Evolutionary conservation across 208 protist genomes (phyloP).

Genomic region (Trypanosoma grayi): DNA sequence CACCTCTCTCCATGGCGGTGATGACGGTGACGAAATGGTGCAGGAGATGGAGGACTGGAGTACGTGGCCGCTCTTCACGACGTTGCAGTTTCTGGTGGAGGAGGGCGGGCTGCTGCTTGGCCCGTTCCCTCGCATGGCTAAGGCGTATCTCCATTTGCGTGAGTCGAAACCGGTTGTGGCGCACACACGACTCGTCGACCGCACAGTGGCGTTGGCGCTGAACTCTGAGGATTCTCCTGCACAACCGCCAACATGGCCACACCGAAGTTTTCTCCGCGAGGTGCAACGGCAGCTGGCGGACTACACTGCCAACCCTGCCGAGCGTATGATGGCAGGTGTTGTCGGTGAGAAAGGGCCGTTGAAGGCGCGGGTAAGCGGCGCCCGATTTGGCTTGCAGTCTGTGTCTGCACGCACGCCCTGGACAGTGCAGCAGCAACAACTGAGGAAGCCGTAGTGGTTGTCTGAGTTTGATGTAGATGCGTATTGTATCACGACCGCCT

Average conservation of each 20-base stretch:
- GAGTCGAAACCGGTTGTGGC: constrained; percentile 31
- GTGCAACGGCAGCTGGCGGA: constrained; percentile 42
- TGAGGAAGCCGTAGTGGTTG: neutral
- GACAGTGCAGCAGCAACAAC: constrained; percentile 33
- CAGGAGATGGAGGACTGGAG: constrained; percentile 22
- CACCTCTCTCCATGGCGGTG: constrained; percentile 31
- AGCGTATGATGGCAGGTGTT: constrained; percentile 33
- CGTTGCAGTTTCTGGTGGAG: constrained; percentile 66
- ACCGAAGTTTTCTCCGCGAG: constrained; percentile 47
- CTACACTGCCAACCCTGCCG: constrained; percentile 39
- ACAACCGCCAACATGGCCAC: constrained; percentile 24
- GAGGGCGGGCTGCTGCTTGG: constrained; percentile 61
- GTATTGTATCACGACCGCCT: neutral
- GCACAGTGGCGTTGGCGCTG: constrained; percentile 27
- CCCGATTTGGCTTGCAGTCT: constrained; percentile 54
- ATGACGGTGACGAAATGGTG: constrained; percentile 14
- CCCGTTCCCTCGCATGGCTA: constrained; percentile 47
- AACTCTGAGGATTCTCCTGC: neutral
- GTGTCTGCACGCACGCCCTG: constrained; percentile 64
- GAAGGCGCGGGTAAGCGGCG: constrained; percentile 40
- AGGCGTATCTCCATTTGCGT: constrained; percentile 32
- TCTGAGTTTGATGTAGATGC: neutral
- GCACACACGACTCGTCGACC: constrained; percentile 51
- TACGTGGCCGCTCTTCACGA: constrained; percentile 68
- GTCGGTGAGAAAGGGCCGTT: constrained; percentile 41